Evolutionary conservation across 1,139 yeast species (phyloP), one percentile per base, ranked within the genome.

Genomic region (Geotrichum australiense): DNA sequence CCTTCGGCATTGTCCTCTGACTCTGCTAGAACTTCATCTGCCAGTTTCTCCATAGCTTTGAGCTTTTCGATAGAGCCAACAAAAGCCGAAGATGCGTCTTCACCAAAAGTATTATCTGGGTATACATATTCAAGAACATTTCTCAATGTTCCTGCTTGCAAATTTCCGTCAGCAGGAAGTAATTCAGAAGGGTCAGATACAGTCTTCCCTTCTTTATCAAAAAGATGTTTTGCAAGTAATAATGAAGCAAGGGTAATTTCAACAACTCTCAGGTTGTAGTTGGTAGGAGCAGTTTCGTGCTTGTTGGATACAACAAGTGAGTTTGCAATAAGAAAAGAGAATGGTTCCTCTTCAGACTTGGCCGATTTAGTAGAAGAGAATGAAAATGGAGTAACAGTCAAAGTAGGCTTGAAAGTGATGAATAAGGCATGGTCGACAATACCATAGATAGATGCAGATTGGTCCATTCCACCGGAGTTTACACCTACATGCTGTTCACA

Each of bases 391-490:
- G 69, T 64, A 11, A 77, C 86, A 30, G 62, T 64, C 41, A 80
- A 65, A 46, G 68, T 61, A 2, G 89, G 89, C 48, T 71, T 70
- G 61, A 80, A 80, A 48, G 74, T 75, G 33, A 80, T 77, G 50
- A 74, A 69, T 47, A 80, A 59, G 1, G 81, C 82, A 51, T 79
- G 75, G 47, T 69, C 70, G 34, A 62, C 65, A 52, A 73, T 76
- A n/a, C 87, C 87, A 52, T 73, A 79, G 19, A 80, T 70, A 2
- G 82, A 74, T 2, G 89, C 87, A 48, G 81, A 71, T 61, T 80
- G 89, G 57, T 80, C 89, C 83, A 80, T 74, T 33, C 89, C 89
- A 19, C 89, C 89, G 33, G 80, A 76, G 56, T 78, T 80, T 42
- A 80, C 81, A 19, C 89, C 89, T 34, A 80, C 76, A 45, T 75